Conservation (phyloP, 2,329 filamentous ascomycete genomes). For the Diaporthe sp. region DNA sequence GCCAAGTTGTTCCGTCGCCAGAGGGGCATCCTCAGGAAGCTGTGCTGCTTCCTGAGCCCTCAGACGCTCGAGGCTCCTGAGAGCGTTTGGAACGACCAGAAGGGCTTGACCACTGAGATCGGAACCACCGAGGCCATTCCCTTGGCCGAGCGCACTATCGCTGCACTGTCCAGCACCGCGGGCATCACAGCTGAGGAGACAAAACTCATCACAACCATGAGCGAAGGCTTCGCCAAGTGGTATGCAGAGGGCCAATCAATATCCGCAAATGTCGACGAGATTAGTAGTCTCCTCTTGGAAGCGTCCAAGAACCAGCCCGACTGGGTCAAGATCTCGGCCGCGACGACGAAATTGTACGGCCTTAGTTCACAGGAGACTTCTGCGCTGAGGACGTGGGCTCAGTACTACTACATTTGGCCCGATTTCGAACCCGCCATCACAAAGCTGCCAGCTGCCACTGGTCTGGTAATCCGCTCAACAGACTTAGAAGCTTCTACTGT, state of each 20-base stretch:
- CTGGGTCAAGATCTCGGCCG: not conserved
- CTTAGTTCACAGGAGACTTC: not conserved
- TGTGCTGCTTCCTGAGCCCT: slow-evolving; percentile 8
- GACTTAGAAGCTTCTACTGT: slow-evolving; percentile 1
- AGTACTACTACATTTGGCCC: slow-evolving; percentile 2
- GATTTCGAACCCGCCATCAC: slow-evolving; percentile 1
- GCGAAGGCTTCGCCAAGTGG: slow-evolving; percentile 18
- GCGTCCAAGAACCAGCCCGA: not conserved
- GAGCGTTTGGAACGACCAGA: slow-evolving; percentile 17
- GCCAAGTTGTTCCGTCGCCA: slow-evolving; percentile 6
- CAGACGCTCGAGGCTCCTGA: slow-evolving; percentile 11
- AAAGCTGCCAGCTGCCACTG: slow-evolving; percentile 6
- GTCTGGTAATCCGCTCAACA: slow-evolving; percentile 5
- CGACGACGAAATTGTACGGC: not conserved
- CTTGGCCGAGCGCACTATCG: slow-evolving; percentile 1
- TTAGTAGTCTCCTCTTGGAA: slow-evolving; percentile 1
- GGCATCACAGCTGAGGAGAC: slow-evolving; percentile 10
- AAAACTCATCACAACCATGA: slow-evolving; percentile 17
- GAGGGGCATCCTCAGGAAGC: not conserved
- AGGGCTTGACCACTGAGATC: slow-evolving; percentile 2
- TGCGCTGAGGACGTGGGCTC: not conserved
- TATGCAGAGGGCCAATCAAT: slow-evolving; percentile 4
- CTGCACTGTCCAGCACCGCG: not conserved
- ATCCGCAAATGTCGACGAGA: not conserved
- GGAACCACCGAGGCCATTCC: not conserved